These are phyloP conservation scores for Rehmannia glutinosa DNA, from an alignment of 257 asterid species.

Conservation along the genomic window DNA sequence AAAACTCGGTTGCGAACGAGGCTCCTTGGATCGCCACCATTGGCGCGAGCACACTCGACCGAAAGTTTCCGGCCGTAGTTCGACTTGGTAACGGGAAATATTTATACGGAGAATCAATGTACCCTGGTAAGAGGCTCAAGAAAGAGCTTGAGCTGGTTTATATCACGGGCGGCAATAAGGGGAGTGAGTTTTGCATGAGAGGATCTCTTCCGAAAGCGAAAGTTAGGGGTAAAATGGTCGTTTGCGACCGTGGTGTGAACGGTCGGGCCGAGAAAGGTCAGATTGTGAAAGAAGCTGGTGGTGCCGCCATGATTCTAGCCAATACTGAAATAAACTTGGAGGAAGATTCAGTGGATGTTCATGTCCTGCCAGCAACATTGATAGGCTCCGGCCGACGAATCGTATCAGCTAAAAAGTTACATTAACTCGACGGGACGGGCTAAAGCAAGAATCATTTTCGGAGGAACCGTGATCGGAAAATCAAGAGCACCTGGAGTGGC, in stretches of 20 bases:
- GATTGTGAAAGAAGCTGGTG: slow-evolving; percentile 81
- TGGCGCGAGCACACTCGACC: slow-evolving; percentile 83
- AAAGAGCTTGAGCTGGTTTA: slow-evolving; percentile 66
- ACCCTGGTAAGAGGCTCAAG: slow-evolving; percentile 48
- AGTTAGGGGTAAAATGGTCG: slow-evolving; percentile 71
- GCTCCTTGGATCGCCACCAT: slow-evolving; percentile 93
- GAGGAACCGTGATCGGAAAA: slow-evolving; percentile 61
- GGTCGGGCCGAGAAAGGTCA: slow-evolving; percentile 90
- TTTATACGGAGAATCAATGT: slow-evolving; percentile 80
- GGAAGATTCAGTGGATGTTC: slow-evolving; percentile 87
- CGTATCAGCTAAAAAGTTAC: slow-evolving; percentile 43
- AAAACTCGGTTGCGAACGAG: slow-evolving; percentile 74
- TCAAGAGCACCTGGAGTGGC: slow-evolving; percentile 85
- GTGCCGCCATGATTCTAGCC: slow-evolving; percentile 71
- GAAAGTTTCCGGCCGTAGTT: slow-evolving; percentile 74
- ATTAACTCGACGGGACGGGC: slow-evolving; percentile 54
- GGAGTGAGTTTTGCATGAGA: slow-evolving; percentile 65
- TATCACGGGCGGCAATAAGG: slow-evolving; percentile 43
- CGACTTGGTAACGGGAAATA: slow-evolving; percentile 55
- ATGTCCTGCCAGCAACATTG: slow-evolving; percentile 73
- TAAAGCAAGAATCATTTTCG: slow-evolving; percentile 61
- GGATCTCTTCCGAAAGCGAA: slow-evolving; percentile 62
- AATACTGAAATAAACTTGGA: slow-evolving; percentile 70
- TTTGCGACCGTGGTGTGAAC: slow-evolving; percentile 81
- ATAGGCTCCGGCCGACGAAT: slow-evolving; percentile 66